Base-by-base conservation (phyloP, 2,329 filamentous ascomycete genomes). In the Domatiomyces globalis region DNA sequence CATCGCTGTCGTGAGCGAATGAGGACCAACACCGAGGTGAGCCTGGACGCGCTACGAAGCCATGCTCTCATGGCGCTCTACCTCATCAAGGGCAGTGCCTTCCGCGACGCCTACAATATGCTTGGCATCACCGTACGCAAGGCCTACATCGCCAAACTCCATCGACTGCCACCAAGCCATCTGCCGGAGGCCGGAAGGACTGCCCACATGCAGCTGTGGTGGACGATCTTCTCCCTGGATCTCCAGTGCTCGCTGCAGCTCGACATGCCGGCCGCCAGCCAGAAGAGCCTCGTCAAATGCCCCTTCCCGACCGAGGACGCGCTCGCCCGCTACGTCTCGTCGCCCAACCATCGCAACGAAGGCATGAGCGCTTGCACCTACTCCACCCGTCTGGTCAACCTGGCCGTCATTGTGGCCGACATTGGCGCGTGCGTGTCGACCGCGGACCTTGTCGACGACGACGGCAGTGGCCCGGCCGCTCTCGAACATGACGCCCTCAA, bases 51-150 rank as follows among this genome's bases (percentile, higher is more conserved):
- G 10, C 43, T 61, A 29, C 56, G 60, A 51, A 58, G 58, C 48
- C 58, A 58, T 39, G 58, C 56, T 45, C 51, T 59, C 27, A 53
- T 62, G 51, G 50, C 54, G 1, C 43, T 59, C 15, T 62, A 58
- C 45, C 53, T 62, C 7, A 53, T 62, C 4, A 54, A 60, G 45
- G 48, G 51, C 1, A 54, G 54, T 1, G 53, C 60, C 25, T 53
- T 58, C 15, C 52, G 55, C 25, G 55, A 60, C 5, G 59, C 59
- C 7, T 60, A 62, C 46, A 61, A 60, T 42, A 54, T 62, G 45
- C 55, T 60, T 2, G 59, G 60, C 1, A 46, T 61, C 3, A 58
- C 52, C 15, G 49, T 61, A 8, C 55, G 60, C 9, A 58, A 58
- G 20, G 54, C 58, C n/a, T 57, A 58, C 44, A 59, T 57, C 0